A percentile compares a stretch with the other conserved stretches of the same genome.
These are phyloP conservation scores for Rhinocladiella similis DNA, from an alignment of 2,329 filamentous ascomycete genomes.

Conservation along the genomic window DNA sequence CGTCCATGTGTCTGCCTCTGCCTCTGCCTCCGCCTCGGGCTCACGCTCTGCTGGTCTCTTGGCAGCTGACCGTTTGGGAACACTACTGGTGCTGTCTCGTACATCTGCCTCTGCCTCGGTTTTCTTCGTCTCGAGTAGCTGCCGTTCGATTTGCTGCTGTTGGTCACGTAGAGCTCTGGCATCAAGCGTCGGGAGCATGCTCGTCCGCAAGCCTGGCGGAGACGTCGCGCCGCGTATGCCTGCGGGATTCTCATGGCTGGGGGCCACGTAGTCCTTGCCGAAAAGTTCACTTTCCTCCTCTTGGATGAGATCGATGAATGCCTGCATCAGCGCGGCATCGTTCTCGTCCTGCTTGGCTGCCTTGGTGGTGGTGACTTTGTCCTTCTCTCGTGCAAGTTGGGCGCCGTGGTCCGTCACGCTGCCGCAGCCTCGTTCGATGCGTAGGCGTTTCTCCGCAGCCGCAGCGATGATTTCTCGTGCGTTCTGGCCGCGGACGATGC, in stretches of 20 bases:
- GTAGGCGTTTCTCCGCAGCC: conserved; percentile 68
- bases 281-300: conserved; percentile 69
- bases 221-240: conserved; percentile 44
- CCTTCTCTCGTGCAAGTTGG: conserved; percentile 65
- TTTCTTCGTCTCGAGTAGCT: conserved; percentile 9
- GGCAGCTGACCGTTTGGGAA: background rate
- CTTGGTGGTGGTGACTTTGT: conserved; percentile 76
- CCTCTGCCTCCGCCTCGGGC: conserved; percentile 1
- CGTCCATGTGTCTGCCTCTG: conserved; percentile 50
- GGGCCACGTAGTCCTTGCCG: conserved; percentile 56
- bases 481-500: conserved; percentile 60
- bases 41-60: background rate
- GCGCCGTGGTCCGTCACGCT: conserved; percentile 66
- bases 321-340: conserved; percentile 80
- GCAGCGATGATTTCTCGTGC: conserved; percentile 71
- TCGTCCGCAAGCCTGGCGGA: conserved; percentile 31
- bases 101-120: conserved; percentile 2
- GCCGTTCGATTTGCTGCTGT: conserved; percentile 20
- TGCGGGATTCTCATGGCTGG: conserved; percentile 54
- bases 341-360: conserved; percentile 89
- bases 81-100: background rate
- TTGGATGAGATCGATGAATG: conserved; percentile 81
- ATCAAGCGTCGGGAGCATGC: conserved; percentile 30
- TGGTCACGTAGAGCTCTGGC: conserved; percentile 14
- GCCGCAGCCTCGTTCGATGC: conserved; percentile 71